phyloP scores from a whole-genome alignment of 2,329 filamentous ascomycete genomes.

The Microcera coccophila region DNA sequence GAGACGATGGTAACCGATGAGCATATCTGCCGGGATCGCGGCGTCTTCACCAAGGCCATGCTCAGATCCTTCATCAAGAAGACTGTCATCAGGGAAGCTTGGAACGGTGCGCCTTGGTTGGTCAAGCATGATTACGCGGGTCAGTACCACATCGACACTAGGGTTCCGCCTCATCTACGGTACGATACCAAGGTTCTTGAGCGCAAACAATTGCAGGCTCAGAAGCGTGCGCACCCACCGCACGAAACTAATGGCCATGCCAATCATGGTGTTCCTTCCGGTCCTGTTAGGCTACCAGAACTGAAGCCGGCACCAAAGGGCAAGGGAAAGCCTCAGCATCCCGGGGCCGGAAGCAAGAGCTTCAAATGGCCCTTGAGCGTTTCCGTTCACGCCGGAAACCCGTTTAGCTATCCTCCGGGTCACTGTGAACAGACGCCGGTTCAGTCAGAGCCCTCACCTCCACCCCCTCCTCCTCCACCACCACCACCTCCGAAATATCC shows the following conservation, averaged over 20 bases:
- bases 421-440: constrained; percentile 35
- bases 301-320: constrained; percentile 70
- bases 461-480: constrained; percentile 57
- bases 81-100: constrained; percentile 84
- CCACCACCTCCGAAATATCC: constrained; percentile 86
- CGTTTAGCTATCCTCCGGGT: constrained; percentile 44
- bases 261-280: constrained; percentile 34
- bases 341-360: constrained; percentile 39
- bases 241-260: constrained; percentile 43
- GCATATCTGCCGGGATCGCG: constrained; percentile 81
- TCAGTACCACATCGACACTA: constrained; percentile 80
- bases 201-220: constrained; percentile 66
- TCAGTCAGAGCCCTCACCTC: constrained; percentile 39
- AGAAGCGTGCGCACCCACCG: constrained; percentile 54
- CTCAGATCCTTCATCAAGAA: constrained; percentile 92
- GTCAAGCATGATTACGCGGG: constrained; percentile 83
- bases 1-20: constrained; percentile 77
- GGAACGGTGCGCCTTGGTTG: constrained; percentile 95
- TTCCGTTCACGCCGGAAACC: constrained; percentile 39
- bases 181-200: constrained; percentile 77
- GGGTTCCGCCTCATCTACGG: constrained; percentile 76
- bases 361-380: constrained; percentile 35
- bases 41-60: constrained; percentile 91
- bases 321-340: constrained; percentile 52
- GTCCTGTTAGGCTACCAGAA: constrained; percentile 61